phyloP scores from a whole-genome alignment of 2,329 filamentous ascomycete species.

The Fusarium hainanense region DNA sequence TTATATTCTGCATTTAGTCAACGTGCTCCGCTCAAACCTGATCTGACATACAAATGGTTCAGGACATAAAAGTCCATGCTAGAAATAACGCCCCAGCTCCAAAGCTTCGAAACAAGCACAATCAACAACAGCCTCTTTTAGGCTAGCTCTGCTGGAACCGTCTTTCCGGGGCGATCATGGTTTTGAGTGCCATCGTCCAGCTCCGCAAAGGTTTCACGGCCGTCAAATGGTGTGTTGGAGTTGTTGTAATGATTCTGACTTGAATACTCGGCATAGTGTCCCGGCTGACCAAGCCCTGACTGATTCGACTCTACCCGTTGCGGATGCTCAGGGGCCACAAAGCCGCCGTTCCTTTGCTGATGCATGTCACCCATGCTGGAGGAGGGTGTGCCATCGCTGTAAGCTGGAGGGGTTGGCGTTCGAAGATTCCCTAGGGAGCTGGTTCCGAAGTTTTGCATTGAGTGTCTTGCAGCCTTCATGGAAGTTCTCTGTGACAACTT shows the following conservation, averaged over 20 bases:
- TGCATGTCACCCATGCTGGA: conserved; percentile 16
- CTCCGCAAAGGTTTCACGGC: conserved; percentile 19
- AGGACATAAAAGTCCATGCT: background rate
- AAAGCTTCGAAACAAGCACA: background rate
- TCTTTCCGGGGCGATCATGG: conserved; percentile 14
- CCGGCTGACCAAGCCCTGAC: conserved; percentile 18
- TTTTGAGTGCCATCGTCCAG: conserved; percentile 20
- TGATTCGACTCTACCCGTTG: conserved; percentile 11
- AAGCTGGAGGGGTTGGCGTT: conserved; percentile 28
- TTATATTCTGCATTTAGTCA: conserved; percentile 3
- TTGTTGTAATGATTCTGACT: conserved; percentile 28
- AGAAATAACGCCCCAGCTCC: conserved; percentile 23
- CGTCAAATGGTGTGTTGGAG: conserved; percentile 11
- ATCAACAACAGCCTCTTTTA: background rate
- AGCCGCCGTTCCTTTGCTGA: conserved; percentile 13
- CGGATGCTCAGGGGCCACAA: conserved; percentile 3
- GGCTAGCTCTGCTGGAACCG: conserved; percentile 13
- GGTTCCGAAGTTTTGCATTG: conserved; percentile 27
- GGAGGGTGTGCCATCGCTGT: conserved; percentile 20
- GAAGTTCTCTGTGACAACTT: conserved; percentile 58
- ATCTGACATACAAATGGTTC: background rate
- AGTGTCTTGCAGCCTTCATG: conserved; percentile 29
- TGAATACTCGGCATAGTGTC: conserved; percentile 40
- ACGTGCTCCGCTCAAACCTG: conserved; percentile 9
- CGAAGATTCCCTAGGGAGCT: conserved; percentile 2